Conservation (phyloP, 768 basidiomycete species). For the Mycena haematopus region DNA sequence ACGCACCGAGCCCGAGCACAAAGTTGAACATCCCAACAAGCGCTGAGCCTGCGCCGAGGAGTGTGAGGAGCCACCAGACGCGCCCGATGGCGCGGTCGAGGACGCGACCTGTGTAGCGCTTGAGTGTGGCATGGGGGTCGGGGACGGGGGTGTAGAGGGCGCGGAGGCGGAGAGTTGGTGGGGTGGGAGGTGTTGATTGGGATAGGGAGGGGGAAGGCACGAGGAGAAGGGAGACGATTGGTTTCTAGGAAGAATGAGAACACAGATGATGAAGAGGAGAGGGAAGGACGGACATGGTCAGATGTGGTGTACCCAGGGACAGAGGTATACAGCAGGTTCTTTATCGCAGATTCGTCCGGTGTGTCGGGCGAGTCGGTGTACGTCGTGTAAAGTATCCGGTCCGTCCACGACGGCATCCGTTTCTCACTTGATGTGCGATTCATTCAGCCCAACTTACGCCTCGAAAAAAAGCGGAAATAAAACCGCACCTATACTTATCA, state of each 20-base stretch:
- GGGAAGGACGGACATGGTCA: slow-evolving; percentile 72
- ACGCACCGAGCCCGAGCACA: slow-evolving; percentile 67
- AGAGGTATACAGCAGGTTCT: slow-evolving; percentile 76
- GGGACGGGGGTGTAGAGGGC: slow-evolving; percentile 54
- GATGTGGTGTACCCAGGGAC: slow-evolving; percentile 86
- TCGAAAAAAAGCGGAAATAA: background rate
- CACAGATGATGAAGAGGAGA: background rate
- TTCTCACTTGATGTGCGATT: slow-evolving; percentile 51
- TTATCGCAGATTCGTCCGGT: slow-evolving; percentile 58
- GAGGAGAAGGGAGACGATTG: slow-evolving; percentile 76
- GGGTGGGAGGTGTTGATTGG: slow-evolving; percentile 32
- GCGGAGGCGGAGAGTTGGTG: slow-evolving; percentile 60
- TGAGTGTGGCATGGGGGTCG: slow-evolving; percentile 59
- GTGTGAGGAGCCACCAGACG: slow-evolving; percentile 76
- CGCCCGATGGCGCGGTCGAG: slow-evolving; percentile 81
- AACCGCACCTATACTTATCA: slow-evolving; percentile 76
- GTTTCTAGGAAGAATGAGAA: slow-evolving; percentile 65
- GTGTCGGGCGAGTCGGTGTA: slow-evolving; percentile 65
- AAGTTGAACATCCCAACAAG: slow-evolving; percentile 77
- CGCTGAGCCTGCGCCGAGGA: slow-evolving; percentile 80
- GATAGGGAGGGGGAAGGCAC: slow-evolving; percentile 51
- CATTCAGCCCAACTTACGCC: slow-evolving; percentile 5
- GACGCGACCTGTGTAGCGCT: slow-evolving; percentile 67
- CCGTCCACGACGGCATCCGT: slow-evolving; percentile 91
- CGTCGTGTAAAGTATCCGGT: slow-evolving; percentile 87